Evolutionary conservation across 192 early-diverging fungal species (phyloP), one percentile per base, ranked within the genome.

Genomic region (Coemansia sp.): DNA sequence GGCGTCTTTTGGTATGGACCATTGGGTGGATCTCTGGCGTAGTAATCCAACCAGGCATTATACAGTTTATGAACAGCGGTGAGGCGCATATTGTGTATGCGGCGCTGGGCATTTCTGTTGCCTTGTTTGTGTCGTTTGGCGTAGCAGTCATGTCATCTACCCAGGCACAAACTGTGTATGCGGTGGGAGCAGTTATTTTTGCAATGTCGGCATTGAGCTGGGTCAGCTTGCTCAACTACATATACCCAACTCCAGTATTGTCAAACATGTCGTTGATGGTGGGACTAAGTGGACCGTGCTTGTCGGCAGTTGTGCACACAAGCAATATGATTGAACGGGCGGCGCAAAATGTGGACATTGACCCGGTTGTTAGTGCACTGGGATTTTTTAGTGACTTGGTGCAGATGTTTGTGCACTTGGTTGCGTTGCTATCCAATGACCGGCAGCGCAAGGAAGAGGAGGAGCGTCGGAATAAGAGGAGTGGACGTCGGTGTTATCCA

Each of bases 111-210:
- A 16, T 24, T 20, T 13, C 63, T 5, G 2, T 43, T 0, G 62
- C 61, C 6, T 48, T 75, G 24, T 75, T 75, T 59, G 67, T 47
- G 26, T 75, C 73, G 39, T 75, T 75, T 62, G 52, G 62, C 0
- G 51, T 54, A 35, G 66, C 52, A 3, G 63, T 64, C 1, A 65
- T 75, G 66, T 35, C 62, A 23, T 65, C 73, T 19, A 18, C 43
- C 20, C 16, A 59, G 16, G 11, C 57, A 3, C 73, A 68, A 51
- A 51, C 56, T 2, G 27, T 69, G 2, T 73, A 78, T 45, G 18
- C 22, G 14, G 24, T 73, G n/a, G 75, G 75, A 19, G 39, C 63
- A 11, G 59, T 47, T 0, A 32, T 50, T 0, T 60, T 60, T 35
- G 66, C 65, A 0, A 27, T 69, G 9, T 22, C 55, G 0, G 19